Evolutionary conservation across 1,284 basidiomycete genomes (phyloP).

Genomic region (Pascua guehoae): DNA sequence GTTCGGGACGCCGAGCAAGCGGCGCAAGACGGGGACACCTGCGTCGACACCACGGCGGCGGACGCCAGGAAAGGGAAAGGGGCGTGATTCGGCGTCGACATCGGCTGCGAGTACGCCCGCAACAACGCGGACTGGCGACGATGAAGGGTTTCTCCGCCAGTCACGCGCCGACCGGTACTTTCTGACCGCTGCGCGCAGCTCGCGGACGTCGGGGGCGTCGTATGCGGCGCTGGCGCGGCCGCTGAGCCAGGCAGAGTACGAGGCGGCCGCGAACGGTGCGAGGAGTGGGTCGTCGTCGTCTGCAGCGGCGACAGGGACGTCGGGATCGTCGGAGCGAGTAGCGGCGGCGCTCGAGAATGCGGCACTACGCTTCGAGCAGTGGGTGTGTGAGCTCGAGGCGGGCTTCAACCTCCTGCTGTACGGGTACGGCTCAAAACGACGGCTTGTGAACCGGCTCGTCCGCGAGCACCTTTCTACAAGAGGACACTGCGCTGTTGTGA

Average conservation of each 20-base stretch:
- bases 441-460: conserved; percentile 69
- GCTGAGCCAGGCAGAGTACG: conserved; percentile 42
- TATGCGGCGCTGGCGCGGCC: conserved; percentile 70
- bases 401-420: conserved; percentile 84
- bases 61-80: not conserved
- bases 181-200: conserved; percentile 56
- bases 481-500: conserved; percentile 72
- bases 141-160: conserved; percentile 43
- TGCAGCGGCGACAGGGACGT: not conserved
- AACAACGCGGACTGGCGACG: conserved; percentile 20
- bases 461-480: conserved; percentile 54
- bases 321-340: conserved; percentile 16
- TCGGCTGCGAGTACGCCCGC: conserved; percentile 11
- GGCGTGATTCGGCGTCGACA: conserved; percentile 11
- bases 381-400: conserved; percentile 65
- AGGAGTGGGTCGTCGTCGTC: not conserved
- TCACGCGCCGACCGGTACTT: conserved; percentile 77
- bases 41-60: conserved; percentile 10
- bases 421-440: conserved; percentile 80
- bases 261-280: conserved; percentile 17
- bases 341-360: conserved; percentile 24
- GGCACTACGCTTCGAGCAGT: conserved; percentile 48
- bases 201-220: conserved; percentile 68
- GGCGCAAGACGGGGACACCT: conserved; percentile 13
- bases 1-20: conserved; percentile 17